Base-by-base conservation (phyloP, 23 red algal species). In the Gracilaria gracilis region DNA sequence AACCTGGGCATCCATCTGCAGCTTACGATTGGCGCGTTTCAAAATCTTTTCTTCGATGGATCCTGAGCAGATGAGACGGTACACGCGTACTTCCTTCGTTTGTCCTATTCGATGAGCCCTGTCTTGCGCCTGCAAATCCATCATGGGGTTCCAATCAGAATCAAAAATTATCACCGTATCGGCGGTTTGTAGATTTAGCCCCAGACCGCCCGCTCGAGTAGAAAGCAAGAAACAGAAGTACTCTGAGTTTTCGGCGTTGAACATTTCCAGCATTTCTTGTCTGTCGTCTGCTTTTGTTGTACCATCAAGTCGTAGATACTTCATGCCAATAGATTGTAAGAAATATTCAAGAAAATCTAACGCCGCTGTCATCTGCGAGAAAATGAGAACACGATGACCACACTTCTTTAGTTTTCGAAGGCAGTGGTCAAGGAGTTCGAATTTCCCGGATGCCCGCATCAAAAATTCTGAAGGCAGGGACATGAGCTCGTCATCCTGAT, bases 81-180 rank as follows among this genome's bases (percentile, higher is more conserved):
- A 98, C 27, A 98, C 93, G 17, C 92, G 78, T 11, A 98, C 97
- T 47, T 94, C 93, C 67, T 96, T 98, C 20, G 84, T 95, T 76
- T 98, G 97, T 17, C 97, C 97, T 37, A 98, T 98, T 24, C 97
- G 65, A 67, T 96, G 94, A 25, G 94, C 97, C 49, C 97, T 84
- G 84, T 98, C 97, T 61, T 98, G 97, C 12, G 97, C 97, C 57
- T 98, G 97, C 49, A 96, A 80, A 75, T 98, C 97, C 89, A 95
- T 93, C 90, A 91, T 88, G 35, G 93, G 97, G 82, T 98, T 98
- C 93, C 93, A 98, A 71, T 98, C 97, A 32, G 90, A 92, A 71
- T 98, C 97, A 79, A 96, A 98, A 80, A 98, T 89, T 51, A 98
- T 85, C 19, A 98, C 97, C 8, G 97, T 96, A 53, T 98, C 97